Evolutionary conservation across 768 basidiomycete genomes (phyloP).

Genomic region (Zangia roseola): DNA sequence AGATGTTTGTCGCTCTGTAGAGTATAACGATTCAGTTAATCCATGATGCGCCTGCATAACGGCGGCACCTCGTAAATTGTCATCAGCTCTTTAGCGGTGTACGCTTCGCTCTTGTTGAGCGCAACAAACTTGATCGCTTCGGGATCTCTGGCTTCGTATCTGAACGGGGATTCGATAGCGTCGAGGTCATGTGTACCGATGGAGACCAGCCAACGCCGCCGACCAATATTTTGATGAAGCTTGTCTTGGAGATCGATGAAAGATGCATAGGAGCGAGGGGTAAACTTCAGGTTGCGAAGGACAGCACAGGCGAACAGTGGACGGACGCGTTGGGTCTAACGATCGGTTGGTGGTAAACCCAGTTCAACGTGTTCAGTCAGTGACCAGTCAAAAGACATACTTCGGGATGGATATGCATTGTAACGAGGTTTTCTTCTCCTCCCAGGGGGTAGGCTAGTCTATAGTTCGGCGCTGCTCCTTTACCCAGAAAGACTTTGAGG

Average conservation of each 20-base stretch:
- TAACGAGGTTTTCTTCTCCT: conserved; percentile 63
- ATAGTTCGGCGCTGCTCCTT: conserved; percentile 67
- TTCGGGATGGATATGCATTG: conserved; percentile 68
- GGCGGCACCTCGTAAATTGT: conserved; percentile 79
- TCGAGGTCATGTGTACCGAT: conserved; percentile 98
- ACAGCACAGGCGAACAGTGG: conserved; percentile 91
- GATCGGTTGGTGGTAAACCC: not conserved
- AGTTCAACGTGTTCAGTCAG: not conserved
- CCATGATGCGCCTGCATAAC: not conserved
- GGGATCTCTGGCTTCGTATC: conserved; percentile 79
- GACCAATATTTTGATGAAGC: conserved; percentile 92
- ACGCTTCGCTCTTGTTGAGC: conserved; percentile 72
- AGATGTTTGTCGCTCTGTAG: conserved; percentile 88
- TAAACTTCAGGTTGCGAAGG: conserved; percentile 88
- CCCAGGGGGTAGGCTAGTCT: conserved; percentile 69
- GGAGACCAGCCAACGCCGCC: conserved; percentile 85
- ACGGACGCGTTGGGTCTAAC: conserved; percentile 75
- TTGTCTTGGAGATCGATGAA: conserved; percentile 99
- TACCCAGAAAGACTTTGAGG: conserved; percentile 77
- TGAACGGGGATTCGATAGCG: conserved; percentile 82
- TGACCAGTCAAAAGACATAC: conserved; percentile 41
- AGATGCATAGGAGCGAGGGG: conserved; percentile 83
- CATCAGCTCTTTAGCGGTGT: conserved; percentile 92
- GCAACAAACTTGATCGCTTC: conserved; percentile 91
- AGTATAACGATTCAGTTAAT: not conserved